Evolutionary conservation across 2,329 filamentous ascomycete genomes (phyloP), one percentile per base, ranked within the genome.

Genomic region (Phialophora chinensis): DNA sequence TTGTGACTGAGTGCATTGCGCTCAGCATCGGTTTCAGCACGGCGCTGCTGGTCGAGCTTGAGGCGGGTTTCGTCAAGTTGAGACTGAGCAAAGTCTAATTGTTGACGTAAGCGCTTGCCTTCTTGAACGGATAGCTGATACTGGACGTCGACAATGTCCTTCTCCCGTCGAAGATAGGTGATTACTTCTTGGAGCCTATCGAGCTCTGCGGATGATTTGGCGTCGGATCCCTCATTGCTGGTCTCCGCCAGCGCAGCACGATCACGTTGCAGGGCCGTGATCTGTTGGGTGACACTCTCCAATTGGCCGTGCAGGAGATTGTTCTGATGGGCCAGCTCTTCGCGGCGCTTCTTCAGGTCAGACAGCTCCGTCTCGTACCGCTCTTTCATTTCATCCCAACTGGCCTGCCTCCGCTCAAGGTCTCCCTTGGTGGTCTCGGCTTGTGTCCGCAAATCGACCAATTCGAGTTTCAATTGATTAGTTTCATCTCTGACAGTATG

Each of bases 61-160:
- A 97, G 84, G 38, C 91, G 88, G 6, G 90, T 87, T 72, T 97
- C 93, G 69, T 99, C 95, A 7, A 99, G 88, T 76, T 98, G 92
- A 25, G 87, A 87, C 73, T 95, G 92, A 8, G 90, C 85, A 75
- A 97, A 93, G 59, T 96, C 90, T 27, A 97, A 85, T 75, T 98
- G 93, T 73, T 97, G 92, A 74, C 94, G 91, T 50, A 97, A 80
- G 62, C 95, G 88, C 79, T 96, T 96, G 62, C 88, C 85, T 79
- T 99, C 95, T 73, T 96, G 92, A 0, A 89, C 85, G 73, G 94
- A 93, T 53, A 98, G 84, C 72, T 97, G 93, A 73, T 93, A 91
- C 75, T 98, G 94, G n/a, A 97, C 92, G 73, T 99, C 94, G 8
- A 97, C 86, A 71, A 99, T 98, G 76, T 98, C 95, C 82, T 98